Conservation (phyloP, 2,329 filamentous ascomycete genomes). For the Fusarium heterosporum region DNA sequence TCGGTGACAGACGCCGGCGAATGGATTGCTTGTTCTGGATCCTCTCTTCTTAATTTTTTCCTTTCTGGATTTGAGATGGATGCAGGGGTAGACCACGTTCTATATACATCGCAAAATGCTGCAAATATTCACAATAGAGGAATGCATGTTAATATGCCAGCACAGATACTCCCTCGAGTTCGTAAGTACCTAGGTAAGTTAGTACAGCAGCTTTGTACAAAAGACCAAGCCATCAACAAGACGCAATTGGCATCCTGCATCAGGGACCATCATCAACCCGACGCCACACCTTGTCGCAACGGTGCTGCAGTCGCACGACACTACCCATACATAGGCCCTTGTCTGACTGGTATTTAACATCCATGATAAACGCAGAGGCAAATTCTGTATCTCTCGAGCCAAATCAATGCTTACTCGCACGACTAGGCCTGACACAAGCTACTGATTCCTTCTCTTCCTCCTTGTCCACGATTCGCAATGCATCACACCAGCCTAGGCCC, state of each 20-base stretch:
- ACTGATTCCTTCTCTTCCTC: constrained; percentile 1
- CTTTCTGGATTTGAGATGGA: neutral
- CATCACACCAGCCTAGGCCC: constrained; percentile 17
- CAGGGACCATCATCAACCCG: constrained; percentile 8
- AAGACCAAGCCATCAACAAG: neutral
- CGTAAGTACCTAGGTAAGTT: neutral
- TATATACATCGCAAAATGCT: neutral
- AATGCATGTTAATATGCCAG: neutral
- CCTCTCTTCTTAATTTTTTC: constrained; percentile 2
- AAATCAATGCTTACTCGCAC: constrained; percentile 6
- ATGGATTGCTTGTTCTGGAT: neutral
- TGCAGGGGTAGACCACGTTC: neutral
- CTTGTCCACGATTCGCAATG: constrained; percentile 38
- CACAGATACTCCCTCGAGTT: neutral
- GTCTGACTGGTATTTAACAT: constrained; percentile 22
- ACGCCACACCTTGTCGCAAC: constrained; percentile 40
- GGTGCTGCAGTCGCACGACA: constrained; percentile 44
- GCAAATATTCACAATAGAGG: neutral
- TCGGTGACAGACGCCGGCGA: constrained; percentile 14
- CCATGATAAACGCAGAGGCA: neutral
- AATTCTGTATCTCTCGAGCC: neutral
- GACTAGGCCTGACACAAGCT: constrained; percentile 3
- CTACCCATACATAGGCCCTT: constrained; percentile 28
- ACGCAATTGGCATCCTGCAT: constrained; percentile 5
- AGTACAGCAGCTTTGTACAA: neutral